These are phyloP conservation scores for Pholiota microspora DNA, from an alignment of 768 basidiomycete species.

Conservation along the genomic window DNA sequence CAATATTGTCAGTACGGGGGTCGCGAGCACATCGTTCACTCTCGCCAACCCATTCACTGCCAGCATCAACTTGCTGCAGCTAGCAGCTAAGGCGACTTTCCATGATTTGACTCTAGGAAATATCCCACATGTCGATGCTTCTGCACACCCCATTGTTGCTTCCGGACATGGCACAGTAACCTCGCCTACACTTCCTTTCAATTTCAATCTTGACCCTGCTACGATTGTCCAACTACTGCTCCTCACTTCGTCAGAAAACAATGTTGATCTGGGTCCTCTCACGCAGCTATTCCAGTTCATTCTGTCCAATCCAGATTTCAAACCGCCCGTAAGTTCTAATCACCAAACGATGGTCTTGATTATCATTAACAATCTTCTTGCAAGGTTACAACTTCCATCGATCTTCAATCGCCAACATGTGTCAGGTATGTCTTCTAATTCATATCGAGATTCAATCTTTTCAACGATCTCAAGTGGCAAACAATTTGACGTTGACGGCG, in stretches of 20 bases:
- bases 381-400: slow-evolving; percentile 55
- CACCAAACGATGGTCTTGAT: no score
- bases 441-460: slow-evolving; percentile 6
- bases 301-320: slow-evolving; percentile 44
- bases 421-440: slow-evolving; percentile 39
- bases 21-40: slow-evolving; percentile 56
- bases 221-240: slow-evolving; percentile 57
- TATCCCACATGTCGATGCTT: slow-evolving; percentile 54
- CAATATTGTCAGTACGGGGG: slow-evolving; percentile 58
- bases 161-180: slow-evolving; percentile 56
- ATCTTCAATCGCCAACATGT: slow-evolving; percentile 51
- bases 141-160: slow-evolving; percentile 57
- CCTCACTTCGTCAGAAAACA: slow-evolving; percentile 47
- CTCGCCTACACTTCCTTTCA: slow-evolving; percentile 55
- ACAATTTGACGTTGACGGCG: slow-evolving; percentile 59
- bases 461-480: slow-evolving; percentile 43
- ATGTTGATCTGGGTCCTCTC: slow-evolving; percentile 62
- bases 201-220: slow-evolving; percentile 64
- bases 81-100: slow-evolving; percentile 55
- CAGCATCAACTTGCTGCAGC: slow-evolving; percentile 58
- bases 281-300: slow-evolving; percentile 53
- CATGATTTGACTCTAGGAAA: slow-evolving; percentile 53
- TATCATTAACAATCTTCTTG: not conserved
- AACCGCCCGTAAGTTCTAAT: slow-evolving; percentile 46
- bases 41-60: slow-evolving; percentile 73